Base-by-base conservation (phyloP, 225 moss, liverwort and hornwort species). In the Polytrichum formosum region DNA sequence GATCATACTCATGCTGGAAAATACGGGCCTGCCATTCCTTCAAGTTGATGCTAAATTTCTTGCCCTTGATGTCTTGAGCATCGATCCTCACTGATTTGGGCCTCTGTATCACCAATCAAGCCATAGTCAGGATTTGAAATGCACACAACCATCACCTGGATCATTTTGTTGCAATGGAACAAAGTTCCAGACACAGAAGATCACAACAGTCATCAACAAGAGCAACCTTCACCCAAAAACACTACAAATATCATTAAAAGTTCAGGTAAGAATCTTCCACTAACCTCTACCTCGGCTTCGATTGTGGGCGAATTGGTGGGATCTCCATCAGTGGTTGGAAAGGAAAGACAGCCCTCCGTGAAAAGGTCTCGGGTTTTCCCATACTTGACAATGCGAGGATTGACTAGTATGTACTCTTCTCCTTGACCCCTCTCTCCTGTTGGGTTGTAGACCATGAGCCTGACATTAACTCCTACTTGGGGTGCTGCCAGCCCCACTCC, bases 1-100 rank as follows among this genome's bases (percentile, higher is more conserved):
- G 96, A 77, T 96, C 93, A 73, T 93, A 96, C 77, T 96, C 96
- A 71, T 96, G 93, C 80, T 96, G 90, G 64, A 91, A 96, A 63
- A 96, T 87, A 65, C 93, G 91, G 35, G 87, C 96, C 71, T 96
- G 96, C 83, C 84, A 93, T 53, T 91, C 93, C 74, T 91, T 96
- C 56, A 96, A 79, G 35, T 74, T 96, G n/a, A 96, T 75, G 66
- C 86, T 88, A 62, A 89, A 91, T 70, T 89, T 93, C 84, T 96
- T 96, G 10, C 96, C 96, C 70, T 84, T 93, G 17, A 91, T 76
- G 73, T 93, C 96, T 74, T 96, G 96, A 16, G 91, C 91, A 81
- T 96, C 93, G 46, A 96, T 85, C 76, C 90, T 90, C 20, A 96
- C 90, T 46, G 88, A 79, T 59, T 85, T 81, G 13, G 93, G 87